These are phyloP conservation scores for Penstemon davidsonii DNA, from an alignment of 257 asterid species.

Conservation along the genomic window DNA sequence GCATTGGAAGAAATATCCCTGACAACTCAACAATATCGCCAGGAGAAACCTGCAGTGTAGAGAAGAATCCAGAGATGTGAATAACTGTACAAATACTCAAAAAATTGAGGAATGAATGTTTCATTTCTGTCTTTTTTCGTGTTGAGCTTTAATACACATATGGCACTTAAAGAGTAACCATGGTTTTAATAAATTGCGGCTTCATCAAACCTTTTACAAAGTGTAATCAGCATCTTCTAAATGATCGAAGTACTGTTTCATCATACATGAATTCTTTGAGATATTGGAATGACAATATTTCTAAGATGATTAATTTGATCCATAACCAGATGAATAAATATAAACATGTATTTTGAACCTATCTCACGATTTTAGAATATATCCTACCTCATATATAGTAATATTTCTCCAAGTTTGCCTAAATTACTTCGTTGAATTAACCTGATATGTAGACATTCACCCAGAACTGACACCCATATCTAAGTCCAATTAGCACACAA, in stretches of 20 bases:
- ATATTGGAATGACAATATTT: neutral
- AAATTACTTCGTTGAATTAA: neutral
- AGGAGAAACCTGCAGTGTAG: slow-evolving; percentile 72
- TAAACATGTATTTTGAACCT: neutral
- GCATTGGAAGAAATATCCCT: slow-evolving; percentile 94
- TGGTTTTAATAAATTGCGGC: neutral
- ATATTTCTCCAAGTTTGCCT: neutral
- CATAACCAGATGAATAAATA: neutral
- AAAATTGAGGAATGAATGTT: slow-evolving; percentile 7
- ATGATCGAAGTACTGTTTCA: neutral
- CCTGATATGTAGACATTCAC: neutral
- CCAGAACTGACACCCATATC: neutral
- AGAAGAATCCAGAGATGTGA: slow-evolving; percentile 10
- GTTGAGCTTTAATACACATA: neutral
- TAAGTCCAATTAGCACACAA: neutral
- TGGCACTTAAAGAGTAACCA: neutral
- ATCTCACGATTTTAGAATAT: neutral
- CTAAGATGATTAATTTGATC: neutral
- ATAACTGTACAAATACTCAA: slow-evolving; percentile 11
- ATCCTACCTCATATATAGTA: neutral
- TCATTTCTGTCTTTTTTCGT: neutral
- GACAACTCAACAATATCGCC: slow-evolving; percentile 95
- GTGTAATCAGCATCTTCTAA: neutral
- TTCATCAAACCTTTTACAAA: neutral
- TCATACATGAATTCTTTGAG: neutral